Evolutionary conservation across 139 green algal species (phyloP).

Genomic region (Monoraphidium neglectum): DNA sequence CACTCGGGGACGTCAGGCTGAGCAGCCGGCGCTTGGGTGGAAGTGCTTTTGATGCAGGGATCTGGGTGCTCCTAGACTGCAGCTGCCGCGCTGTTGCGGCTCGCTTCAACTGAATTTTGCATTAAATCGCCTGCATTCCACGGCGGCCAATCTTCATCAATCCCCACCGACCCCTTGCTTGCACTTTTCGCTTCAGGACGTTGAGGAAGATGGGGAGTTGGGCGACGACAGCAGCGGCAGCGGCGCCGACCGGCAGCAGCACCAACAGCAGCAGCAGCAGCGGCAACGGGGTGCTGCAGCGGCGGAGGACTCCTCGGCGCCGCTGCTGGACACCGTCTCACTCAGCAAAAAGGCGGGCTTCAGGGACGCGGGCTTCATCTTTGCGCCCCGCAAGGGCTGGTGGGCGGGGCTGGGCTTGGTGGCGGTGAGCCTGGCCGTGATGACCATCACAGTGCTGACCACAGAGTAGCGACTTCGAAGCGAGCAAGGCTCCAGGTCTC

Average conservation of each 20-base stretch:
- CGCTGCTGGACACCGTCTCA: constrained; percentile 9
- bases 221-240: background rate
- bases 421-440: constrained; percentile 8
- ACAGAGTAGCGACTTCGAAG: too few relatives aligned
- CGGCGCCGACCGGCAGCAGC: too few relatives aligned
- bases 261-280: background rate
- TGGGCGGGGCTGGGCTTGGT: constrained; percentile 18
- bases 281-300: background rate
- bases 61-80: background rate
- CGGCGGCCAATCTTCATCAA: too few relatives aligned
- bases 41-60: background rate
- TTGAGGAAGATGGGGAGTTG: background rate
- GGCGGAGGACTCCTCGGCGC: background rate
- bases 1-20: background rate
- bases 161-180: background rate
- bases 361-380: constrained; percentile 16
- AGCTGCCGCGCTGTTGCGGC: too few relatives aligned
- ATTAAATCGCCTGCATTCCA: too few relatives aligned
- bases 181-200: background rate
- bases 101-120: too few relatives aligned
- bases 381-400: constrained; percentile 20
- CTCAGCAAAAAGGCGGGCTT: constrained; percentile 35
- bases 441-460: constrained; percentile 25
- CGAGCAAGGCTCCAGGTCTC: too few relatives aligned
- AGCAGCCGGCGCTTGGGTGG: background rate